phyloP scores from a whole-genome alignment of 1,139 yeast species.

The Taphrina pruni region DNA sequence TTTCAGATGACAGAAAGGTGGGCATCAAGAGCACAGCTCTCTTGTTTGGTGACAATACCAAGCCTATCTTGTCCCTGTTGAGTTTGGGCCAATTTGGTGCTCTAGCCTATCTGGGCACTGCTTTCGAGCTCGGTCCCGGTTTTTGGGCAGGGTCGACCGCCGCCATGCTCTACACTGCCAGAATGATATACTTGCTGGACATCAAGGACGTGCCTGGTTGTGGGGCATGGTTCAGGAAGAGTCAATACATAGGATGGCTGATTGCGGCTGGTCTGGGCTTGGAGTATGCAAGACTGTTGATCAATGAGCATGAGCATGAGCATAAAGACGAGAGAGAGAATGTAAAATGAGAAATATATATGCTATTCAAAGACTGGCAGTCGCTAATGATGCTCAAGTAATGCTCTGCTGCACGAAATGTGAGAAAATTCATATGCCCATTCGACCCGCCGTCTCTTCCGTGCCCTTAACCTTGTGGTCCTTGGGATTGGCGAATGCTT shows the following conservation, averaged over 20 bases:
- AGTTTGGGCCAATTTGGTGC: conserved; percentile 65
- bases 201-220: conserved; percentile 26
- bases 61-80: conserved; percentile 67
- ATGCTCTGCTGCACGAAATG: not conserved
- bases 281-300: conserved; percentile 11
- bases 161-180: conserved; percentile 27
- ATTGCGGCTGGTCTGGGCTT: conserved; percentile 33
- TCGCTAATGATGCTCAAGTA: conserved; percentile 6
- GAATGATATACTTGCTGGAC: conserved; percentile 25
- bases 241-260: conserved; percentile 36
- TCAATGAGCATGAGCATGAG: not conserved
- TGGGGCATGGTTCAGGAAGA: conserved; percentile 35
- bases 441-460: conserved; percentile 17
- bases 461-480: conserved; percentile 63
- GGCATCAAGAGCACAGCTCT: conserved; percentile 95
- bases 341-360: not conserved
- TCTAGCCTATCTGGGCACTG: conserved; percentile 22
- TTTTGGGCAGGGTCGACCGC: conserved; percentile 30
- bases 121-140: conserved; percentile 11
- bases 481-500: conserved; percentile 89
- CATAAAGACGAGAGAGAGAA: not conserved
- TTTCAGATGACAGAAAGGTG: conserved; percentile 79
- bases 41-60: conserved; percentile 84
- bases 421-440: not conserved
- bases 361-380: not conserved